Base-by-base conservation (phyloP, 1,284 basidiomycete species). In the Stygiomarasmius scandens region DNA sequence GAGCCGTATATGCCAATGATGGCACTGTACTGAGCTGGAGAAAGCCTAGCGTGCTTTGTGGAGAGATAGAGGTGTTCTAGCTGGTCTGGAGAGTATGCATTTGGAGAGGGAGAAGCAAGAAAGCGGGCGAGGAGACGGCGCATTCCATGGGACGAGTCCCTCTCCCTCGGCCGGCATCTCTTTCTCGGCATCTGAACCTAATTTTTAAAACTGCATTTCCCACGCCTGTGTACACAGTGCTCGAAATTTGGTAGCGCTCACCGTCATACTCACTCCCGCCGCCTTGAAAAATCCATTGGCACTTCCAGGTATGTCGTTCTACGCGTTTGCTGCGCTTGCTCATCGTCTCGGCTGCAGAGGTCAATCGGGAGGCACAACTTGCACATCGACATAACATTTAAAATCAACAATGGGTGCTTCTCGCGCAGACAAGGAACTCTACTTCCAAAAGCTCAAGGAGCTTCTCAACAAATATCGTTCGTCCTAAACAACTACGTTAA, bases 381-480 rank as follows among this genome's bases (percentile, higher is more conserved):
- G 52, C 47, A 43, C 25, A 19, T 19, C 23, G 9, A 11, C 24
- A 19, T 52, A 61, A 54, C 49, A 56, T 16, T 49, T 61, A 46
- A 62, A 59, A 57, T 54, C 54, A 66, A 87, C 75, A 84, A 98
- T 98, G 95, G 96, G 95, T 85, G 91, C 83, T 65, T 86, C 88
- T 78, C 90, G 93, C 66, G 86, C 89, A 74, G 90, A 95, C 71
- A 98, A 98, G 84, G 91, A 92, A 70, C 66, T 87, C 45, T 99
- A 98, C 87, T 98, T 99, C 77, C 78, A 77, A 66, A 97, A 96
- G 83, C 89, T 99, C 77, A 93, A 90, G 83, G 91, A 94, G 73
- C 90, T 98, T 67, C 84, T 99, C 69, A 83, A 87, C 77, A 89
- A 92, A 76, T 97, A 93, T 79, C 84, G 94, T 96, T 66, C 71